phyloP scores from a whole-genome alignment of 352 stramenopile genomes.

The Globisporangium mamillatum region DNA sequence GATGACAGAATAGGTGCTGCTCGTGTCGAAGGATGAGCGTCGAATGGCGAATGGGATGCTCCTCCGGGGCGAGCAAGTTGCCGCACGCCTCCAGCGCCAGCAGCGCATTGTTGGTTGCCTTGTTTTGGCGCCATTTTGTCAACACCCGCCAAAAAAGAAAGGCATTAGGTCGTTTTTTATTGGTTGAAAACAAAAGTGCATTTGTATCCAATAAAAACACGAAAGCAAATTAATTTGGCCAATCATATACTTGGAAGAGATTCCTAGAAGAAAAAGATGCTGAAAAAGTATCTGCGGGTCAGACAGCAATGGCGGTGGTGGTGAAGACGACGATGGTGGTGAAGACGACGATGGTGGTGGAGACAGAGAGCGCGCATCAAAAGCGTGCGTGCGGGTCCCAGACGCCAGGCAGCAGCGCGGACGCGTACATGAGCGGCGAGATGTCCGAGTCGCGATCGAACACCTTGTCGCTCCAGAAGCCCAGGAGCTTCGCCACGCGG shows the following conservation, averaged over 20 bases:
- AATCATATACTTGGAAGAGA: background rate
- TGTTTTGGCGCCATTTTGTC: conserved; percentile 16
- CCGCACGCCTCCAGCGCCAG: background rate
- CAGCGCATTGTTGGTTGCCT: background rate
- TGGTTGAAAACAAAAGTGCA: background rate
- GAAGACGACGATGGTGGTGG: background rate
- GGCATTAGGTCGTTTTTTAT: background rate
- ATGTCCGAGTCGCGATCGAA: conserved; percentile 38
- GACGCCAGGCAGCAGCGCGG: conserved; percentile 33
- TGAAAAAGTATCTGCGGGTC: conserved; percentile 6
- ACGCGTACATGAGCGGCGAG: conserved; percentile 47
- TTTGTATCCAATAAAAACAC: background rate
- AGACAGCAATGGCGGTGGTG: background rate
- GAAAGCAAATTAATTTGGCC: background rate
- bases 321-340: background rate
- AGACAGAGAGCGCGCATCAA: background rate
- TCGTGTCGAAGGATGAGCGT: background rate
- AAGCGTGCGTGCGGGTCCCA: conserved; percentile 14
- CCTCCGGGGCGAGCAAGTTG: conserved; percentile 1
- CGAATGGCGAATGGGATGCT: conserved; percentile 8
- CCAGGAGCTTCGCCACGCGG: conserved; percentile 20
- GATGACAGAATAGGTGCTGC: background rate
- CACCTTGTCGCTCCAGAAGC: conserved; percentile 24
- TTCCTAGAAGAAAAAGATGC: too few species aligned
- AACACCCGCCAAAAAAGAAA: conserved; percentile 2